Evolutionary conservation across 108 stramenopile species (phyloP).

Genomic region (Cyclotella atomus): DNA sequence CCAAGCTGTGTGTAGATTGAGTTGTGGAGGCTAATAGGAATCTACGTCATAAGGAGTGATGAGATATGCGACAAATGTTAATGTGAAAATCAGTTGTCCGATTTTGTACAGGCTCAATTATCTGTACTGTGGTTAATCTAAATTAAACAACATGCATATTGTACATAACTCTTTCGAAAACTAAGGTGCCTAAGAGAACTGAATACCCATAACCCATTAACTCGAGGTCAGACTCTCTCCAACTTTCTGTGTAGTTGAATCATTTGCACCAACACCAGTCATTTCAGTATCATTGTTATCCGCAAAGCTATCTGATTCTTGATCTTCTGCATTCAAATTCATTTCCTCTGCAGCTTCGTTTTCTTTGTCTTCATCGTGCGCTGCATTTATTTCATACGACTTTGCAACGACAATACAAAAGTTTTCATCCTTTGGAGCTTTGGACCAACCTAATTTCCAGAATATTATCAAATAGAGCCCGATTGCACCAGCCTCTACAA

Average conservation of each 20-base stretch:
- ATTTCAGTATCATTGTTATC: not conserved
- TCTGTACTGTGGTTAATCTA: not conserved
- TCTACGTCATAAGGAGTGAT: not conserved
- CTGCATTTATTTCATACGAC: slow-evolving; percentile 32
- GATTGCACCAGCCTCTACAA: slow-evolving; percentile 27
- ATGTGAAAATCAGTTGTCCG: not conserved
- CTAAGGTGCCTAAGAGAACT: no score
- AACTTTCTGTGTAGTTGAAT: not conserved
- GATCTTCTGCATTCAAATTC: slow-evolving; percentile 2
- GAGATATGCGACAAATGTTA: not conserved
- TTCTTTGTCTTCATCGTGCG: slow-evolving; percentile 19
- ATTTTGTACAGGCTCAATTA: not conserved
- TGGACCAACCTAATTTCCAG: slow-evolving; percentile 49
- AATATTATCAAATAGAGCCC: slow-evolving; percentile 22
- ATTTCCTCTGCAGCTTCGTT: not conserved
- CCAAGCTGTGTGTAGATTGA: not conserved
- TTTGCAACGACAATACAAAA: slow-evolving; percentile 36
- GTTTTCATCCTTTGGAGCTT: slow-evolving; percentile 47
- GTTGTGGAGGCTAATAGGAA: no score
- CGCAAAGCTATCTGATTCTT: not conserved
- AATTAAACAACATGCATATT: no score
- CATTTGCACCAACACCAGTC: not conserved
- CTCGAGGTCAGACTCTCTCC: not conserved
- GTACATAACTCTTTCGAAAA: no score
- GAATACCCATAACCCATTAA: no score